Base-by-base conservation (phyloP, 495 filamentous ascomycete species). In the Podospora tetraspora region DNA sequence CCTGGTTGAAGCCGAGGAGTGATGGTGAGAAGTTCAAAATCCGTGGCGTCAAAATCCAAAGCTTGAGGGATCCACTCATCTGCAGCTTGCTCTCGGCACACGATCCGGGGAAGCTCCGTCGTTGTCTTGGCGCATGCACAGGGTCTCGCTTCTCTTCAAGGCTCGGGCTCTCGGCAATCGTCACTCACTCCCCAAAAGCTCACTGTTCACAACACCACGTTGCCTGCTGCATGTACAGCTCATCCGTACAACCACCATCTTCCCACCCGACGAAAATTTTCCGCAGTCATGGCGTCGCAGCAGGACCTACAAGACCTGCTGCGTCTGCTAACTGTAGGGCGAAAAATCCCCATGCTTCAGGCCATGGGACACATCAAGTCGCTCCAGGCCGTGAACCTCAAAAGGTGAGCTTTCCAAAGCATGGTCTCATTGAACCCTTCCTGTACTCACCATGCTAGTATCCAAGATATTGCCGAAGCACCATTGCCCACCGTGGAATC, bases 311-410 rank as follows among this genome's bases (percentile, higher is more conserved):
- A 91, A 75, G 81, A 86, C 59, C 81, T 94, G n/a, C 81, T 94
- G 58, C 89, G 91, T 61, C 90, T 95, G 63, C 84, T 94, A 32
- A 89, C 91, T 0, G 87, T 90, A 71, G 87, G 90, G 73, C 80
- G 84, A 70, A 93, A 91, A 74, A 74, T 91, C 12, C 86, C 90
- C 0, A 86, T 94, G 70, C 83, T 90, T 68, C 79, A 83, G 30
- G 91, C 91, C 22, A 88, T 94, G 82, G 77, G 81, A 62, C 89
- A 89, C 76, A 80, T 90, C 62, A 89, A 89, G 74, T 83, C 86
- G 1, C 82, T 93, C 22, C 89, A 92, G 69, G 81, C 79, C 21
- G 87, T 85, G 24, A 83, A 84, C 24, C 80, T 94, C 27, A 83
- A 80, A 66, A 90, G 83, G 89, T 90, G 83, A 75, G 73, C 27